These are phyloP conservation scores for Neospora caninum DNA, from an alignment of 169 alveolate species.

Conservation along the genomic window DNA sequence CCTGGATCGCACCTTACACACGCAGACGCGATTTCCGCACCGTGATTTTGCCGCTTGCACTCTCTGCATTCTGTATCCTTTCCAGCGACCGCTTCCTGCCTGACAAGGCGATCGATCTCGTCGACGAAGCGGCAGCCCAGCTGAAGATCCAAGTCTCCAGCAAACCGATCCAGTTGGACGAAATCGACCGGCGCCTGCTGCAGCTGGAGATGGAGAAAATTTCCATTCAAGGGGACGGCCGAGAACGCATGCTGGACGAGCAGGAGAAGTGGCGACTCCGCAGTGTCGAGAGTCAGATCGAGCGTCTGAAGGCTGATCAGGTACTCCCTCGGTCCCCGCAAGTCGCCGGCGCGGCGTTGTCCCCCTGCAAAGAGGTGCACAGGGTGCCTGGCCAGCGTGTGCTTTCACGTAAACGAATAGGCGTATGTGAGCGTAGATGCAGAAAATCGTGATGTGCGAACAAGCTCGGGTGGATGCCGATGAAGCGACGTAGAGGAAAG, in stretches of 20 bases:
- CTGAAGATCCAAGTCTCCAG: constrained; percentile 81
- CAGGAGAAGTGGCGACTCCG: constrained; percentile 53
- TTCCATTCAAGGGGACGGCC: constrained; percentile 75
- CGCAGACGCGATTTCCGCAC: too few relatives aligned
- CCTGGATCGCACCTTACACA: too few relatives aligned
- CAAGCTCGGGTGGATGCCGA: too few relatives aligned
- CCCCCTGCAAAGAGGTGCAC: too few relatives aligned
- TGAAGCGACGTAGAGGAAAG: too few relatives aligned
- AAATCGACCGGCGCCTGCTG: constrained; percentile 80
- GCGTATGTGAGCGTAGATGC: too few relatives aligned
- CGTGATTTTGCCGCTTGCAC: too few relatives aligned
- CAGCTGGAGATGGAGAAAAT: constrained; percentile 87
- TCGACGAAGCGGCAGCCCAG: constrained; percentile 89
- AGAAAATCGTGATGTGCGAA: too few relatives aligned
- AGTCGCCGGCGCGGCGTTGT: too few relatives aligned
- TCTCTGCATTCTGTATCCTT: constrained; percentile 25
- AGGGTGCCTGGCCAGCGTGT: too few relatives aligned
- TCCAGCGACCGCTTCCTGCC: constrained; percentile 80
- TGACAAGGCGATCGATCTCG: constrained; percentile 86
- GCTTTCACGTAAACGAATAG: too few relatives aligned
- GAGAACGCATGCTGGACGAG: constrained; percentile 45
- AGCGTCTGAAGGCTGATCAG: constrained; percentile 53
- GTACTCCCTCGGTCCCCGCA: background rate
- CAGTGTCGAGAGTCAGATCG: constrained; percentile 57
- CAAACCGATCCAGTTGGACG: constrained; percentile 85